phyloP scores from a whole-genome alignment of 176 grass and related monocot species.

The Phoenix dactylifera region DNA sequence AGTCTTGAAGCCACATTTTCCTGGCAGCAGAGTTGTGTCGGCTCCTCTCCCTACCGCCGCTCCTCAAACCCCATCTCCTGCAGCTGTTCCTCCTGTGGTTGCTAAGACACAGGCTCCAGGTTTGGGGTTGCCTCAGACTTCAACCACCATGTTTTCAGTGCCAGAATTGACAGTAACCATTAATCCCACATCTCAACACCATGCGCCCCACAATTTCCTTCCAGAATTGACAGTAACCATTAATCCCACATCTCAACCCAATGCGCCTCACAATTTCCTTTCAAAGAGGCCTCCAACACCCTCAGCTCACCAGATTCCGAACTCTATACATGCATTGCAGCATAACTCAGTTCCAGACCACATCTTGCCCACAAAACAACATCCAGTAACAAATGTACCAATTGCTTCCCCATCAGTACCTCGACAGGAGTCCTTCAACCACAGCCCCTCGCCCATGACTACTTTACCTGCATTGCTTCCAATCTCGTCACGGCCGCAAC shows the following conservation, averaged over 20 bases:
- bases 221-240: not conserved
- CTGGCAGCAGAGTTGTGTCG: slow-evolving; percentile 10
- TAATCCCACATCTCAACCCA: slow-evolving; percentile 15
- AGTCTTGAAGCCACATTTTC: not conserved
- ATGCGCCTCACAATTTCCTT: slow-evolving; percentile 9
- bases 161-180: slow-evolving; percentile 19
- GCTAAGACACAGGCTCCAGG: slow-evolving; percentile 34
- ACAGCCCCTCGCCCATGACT: slow-evolving; percentile 3
- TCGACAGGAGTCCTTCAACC: slow-evolving; percentile 1
- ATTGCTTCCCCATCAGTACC: slow-evolving; percentile 24
- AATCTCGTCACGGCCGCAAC: not conserved
- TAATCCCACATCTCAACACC: slow-evolving; percentile 32
- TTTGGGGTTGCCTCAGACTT: slow-evolving; percentile 34
- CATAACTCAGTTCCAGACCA: slow-evolving; percentile 7
- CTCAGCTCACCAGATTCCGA: too few relatives aligned
- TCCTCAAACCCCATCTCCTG: not conserved
- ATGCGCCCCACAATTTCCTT: slow-evolving; percentile 7
- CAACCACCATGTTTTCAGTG: slow-evolving; percentile 13
- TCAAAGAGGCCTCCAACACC: not conserved
- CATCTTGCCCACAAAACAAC: slow-evolving; percentile 16
- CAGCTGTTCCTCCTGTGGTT: not conserved
- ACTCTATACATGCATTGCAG: too few relatives aligned
- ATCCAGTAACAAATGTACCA: slow-evolving; percentile 23
- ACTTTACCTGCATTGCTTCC: slow-evolving; percentile 11
- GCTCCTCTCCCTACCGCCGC: not conserved